These are phyloP conservation scores for Hebeloma cylindrosporum DNA, from an alignment of 768 basidiomycete genomes.

Conservation along the genomic window DNA sequence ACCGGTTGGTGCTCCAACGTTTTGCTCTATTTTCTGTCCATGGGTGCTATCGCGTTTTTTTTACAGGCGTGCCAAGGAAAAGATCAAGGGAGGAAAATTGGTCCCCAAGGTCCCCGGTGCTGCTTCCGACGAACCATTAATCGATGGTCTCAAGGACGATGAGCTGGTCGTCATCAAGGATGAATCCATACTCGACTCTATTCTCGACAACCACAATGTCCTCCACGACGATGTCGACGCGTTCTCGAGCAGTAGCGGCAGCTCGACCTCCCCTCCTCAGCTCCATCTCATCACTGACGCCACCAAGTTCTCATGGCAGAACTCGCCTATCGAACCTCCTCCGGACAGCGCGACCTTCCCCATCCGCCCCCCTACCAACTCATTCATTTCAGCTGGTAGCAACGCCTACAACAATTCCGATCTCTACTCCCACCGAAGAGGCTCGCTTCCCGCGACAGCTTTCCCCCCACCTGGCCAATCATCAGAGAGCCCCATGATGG, in stretches of 20 bases:
- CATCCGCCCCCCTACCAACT: constrained; percentile 29
- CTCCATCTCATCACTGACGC: constrained; percentile 41
- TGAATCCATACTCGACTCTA: constrained; percentile 7
- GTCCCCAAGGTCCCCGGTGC: constrained; percentile 17
- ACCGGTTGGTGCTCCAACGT: constrained; percentile 49
- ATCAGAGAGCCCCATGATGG: constrained; percentile 35
- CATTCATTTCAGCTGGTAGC: constrained; percentile 25
- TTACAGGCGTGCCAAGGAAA: constrained; percentile 80
- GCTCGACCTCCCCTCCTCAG: constrained; percentile 36
- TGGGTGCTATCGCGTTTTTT: constrained; percentile 10
- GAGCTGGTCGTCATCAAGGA: constrained; percentile 18
- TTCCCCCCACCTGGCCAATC: constrained; percentile 33
- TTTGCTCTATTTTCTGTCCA: constrained; percentile 10
- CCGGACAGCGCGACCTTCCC: constrained; percentile 35
- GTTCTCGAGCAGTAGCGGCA: constrained; percentile 23
- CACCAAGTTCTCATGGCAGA: constrained; percentile 24
- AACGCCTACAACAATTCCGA: constrained; percentile 15
- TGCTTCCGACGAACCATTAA: too few relatives aligned
- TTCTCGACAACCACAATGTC: constrained; percentile 10
- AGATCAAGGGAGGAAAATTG: constrained; percentile 57
- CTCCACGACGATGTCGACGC: constrained; percentile 19
- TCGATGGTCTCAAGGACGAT: constrained; percentile 26
- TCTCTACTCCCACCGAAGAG: constrained; percentile 43
- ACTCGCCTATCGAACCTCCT: constrained; percentile 35
- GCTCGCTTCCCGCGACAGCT: constrained; percentile 53